Conservation (phyloP, 106 monocot genomes). For the Triglochin maritima region DNA sequence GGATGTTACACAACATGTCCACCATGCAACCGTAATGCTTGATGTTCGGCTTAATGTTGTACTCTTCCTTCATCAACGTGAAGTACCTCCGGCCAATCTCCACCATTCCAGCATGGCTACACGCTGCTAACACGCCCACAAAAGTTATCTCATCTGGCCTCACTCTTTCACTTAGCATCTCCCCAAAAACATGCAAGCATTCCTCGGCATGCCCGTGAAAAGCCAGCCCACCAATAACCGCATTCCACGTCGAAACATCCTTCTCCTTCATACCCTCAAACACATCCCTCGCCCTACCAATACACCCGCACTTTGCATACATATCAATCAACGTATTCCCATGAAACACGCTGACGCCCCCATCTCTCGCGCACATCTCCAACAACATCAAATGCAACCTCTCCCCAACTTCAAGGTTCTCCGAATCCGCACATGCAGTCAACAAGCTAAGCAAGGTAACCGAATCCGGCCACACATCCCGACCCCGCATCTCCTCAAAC, state of each 20-base stretch:
- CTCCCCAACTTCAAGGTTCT: constrained; percentile 29
- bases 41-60: constrained; percentile 36
- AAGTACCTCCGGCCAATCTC: constrained; percentile 39
- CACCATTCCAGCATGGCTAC: constrained; percentile 63
- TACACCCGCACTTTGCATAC: constrained; percentile 69
- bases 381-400: constrained; percentile 28
- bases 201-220: constrained; percentile 39
- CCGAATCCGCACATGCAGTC: constrained; percentile 40
- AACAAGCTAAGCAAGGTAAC: constrained; percentile 56
- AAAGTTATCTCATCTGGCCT: constrained; percentile 68
- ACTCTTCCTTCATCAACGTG: constrained; percentile 40
- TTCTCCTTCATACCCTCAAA: constrained; percentile 43
- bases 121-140: constrained; percentile 40
- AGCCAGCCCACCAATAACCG: constrained; percentile 53
- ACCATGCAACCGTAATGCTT: constrained; percentile 85
- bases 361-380: constrained; percentile 12
- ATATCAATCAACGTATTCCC: constrained; percentile 68
- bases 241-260: constrained; percentile 66
- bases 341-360: constrained; percentile 6
- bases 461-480: constrained; percentile 36
- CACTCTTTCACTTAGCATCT: constrained; percentile 30
- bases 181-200: constrained; percentile 26
- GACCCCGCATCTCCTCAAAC: constrained; percentile 39
- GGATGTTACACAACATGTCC: constrained; percentile 65
- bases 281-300: constrained; percentile 35